phyloP scores from a whole-genome alignment of 2,329 filamentous ascomycete genomes.

The Cladosporium halotolerans region DNA sequence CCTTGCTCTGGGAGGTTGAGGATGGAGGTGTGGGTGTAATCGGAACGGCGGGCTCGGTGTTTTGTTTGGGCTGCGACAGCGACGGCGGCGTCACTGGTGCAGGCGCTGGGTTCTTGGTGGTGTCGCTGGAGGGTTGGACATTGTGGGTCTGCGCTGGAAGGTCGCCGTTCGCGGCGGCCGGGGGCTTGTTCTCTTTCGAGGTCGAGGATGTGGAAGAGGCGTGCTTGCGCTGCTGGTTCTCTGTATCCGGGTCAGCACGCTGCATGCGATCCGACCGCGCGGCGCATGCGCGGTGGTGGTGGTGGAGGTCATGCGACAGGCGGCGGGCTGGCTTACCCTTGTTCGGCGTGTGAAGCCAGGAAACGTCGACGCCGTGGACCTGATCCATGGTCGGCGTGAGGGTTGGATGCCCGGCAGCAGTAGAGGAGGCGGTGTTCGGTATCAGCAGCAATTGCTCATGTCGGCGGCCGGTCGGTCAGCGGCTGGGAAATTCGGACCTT shows the following conservation, averaged over 20 bases:
- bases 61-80: constrained; percentile 6
- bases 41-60: constrained; percentile 6
- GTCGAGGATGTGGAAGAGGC: constrained; percentile 1
- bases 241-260: constrained; percentile 17
- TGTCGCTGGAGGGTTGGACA: not conserved
- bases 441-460: not conserved
- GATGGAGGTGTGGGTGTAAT: constrained; percentile 10
- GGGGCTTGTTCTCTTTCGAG: constrained; percentile 5
- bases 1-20: constrained; percentile 22
- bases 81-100: constrained; percentile 7
- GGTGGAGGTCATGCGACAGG: constrained; percentile 3
- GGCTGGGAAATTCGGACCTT: no score
- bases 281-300: constrained; percentile 5
- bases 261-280: constrained; percentile 15
- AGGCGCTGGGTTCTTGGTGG: constrained; percentile 1
- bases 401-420: not conserved
- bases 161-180: constrained; percentile 12
- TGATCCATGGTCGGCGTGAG: constrained; percentile 59
- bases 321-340: constrained; percentile 57
- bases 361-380: constrained; percentile 76
- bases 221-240: constrained; percentile 11
- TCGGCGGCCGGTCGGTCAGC: no score
- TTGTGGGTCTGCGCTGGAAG: constrained; percentile 2
- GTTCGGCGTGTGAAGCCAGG: constrained; percentile 79
- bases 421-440: not conserved